Base-by-base conservation (phyloP, 192 early-diverging fungal genomes). In the Haplosporangium gracile region DNA sequence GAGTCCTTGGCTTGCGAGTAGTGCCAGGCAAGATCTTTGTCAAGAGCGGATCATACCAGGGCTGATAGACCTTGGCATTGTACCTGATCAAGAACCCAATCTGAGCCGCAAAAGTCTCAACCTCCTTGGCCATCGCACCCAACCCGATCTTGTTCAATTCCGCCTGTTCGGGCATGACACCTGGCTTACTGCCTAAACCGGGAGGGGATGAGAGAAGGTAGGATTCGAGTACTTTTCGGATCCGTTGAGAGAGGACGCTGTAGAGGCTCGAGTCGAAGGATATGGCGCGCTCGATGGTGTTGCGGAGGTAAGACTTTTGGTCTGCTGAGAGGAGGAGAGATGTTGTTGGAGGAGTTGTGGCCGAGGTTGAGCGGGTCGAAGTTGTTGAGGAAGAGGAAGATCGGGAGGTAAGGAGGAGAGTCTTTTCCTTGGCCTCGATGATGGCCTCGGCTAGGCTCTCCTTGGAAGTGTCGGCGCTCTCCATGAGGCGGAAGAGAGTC, bases 21-120 rank as follows among this genome's bases (percentile, higher is more conserved):
- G 11, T 65, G 1, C 29, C 29, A 4, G 60, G 60, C 2, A 83
- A 20, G 68, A 80, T 75, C 60, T 57, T 72, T 5, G 34, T 68
- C 78, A 94, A 68, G 68, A 95, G 92, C 5, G 78, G 88, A 76
- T 95, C 92, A 76, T 95, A 95, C 82, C 91, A 90, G 34, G 78
- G 55, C 5, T 85, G 85, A 76, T 93, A 91, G 5, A 95, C 94
- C 77, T 90, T 82, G 29, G 90, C 91, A 86, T 94, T 94, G 69
- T 94, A 93, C 73, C 89, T 89, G 24, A 83, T 87, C 79, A 94
- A 75, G 60, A 82, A 78, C 40, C 84, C 83, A 60, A 94, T 74
- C 74, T 81, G 80, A 18, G 53, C 36, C 55, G 87, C 86, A 39
- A 94, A 80, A 16, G 68, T 77, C 68, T 93, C 90, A 55, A 95